phyloP scores from a whole-genome alignment of 768 basidiomycete species.

The Podaxis pistillaris region DNA sequence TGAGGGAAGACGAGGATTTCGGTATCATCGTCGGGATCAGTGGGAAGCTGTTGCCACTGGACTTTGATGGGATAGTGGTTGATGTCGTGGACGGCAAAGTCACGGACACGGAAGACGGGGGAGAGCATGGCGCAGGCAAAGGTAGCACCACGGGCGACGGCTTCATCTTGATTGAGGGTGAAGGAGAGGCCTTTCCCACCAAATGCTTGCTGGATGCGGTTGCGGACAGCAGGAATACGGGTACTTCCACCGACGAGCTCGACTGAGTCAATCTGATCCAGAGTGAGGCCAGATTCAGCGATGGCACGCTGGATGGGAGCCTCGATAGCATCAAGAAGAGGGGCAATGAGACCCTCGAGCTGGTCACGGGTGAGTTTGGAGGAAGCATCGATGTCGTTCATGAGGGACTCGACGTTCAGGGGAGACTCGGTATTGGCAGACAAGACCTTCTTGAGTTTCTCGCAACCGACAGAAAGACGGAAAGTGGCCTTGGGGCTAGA shows the following conservation, averaged over 20 bases:
- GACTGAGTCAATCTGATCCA: conserved; percentile 85
- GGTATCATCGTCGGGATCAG: conserved; percentile 85
- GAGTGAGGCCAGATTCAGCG: conserved; percentile 71
- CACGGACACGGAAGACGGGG: conserved; percentile 96
- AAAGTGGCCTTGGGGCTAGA: conserved; percentile 90
- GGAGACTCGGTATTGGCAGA: conserved; percentile 91
- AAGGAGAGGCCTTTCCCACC: conserved; percentile 79
- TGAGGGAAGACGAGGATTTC: conserved; percentile 89
- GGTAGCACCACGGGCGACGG: conserved; percentile 92
- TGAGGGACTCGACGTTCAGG: conserved; percentile 92
- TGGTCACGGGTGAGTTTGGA: conserved; percentile 82
- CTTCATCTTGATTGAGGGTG: conserved; percentile 98
- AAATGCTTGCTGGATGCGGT: conserved; percentile 82
- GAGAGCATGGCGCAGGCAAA: conserved; percentile 97
- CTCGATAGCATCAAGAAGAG: conserved; percentile 74
- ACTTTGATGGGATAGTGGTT: conserved; percentile 88
- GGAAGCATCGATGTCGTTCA: conserved; percentile 92
- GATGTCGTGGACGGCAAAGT: conserved; percentile 88
- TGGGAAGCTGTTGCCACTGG: conserved; percentile 73
- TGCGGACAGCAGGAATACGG: conserved; percentile 89
- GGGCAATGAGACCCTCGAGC: conserved; percentile 75
- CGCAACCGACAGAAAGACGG: conserved; percentile 85
- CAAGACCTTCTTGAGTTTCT: conserved; percentile 94
- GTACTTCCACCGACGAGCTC: conserved; percentile 95
- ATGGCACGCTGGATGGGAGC: conserved; percentile 78